Conservation (phyloP, 176 grass and related monocot species). For the Melocanna baccifera region DNA sequence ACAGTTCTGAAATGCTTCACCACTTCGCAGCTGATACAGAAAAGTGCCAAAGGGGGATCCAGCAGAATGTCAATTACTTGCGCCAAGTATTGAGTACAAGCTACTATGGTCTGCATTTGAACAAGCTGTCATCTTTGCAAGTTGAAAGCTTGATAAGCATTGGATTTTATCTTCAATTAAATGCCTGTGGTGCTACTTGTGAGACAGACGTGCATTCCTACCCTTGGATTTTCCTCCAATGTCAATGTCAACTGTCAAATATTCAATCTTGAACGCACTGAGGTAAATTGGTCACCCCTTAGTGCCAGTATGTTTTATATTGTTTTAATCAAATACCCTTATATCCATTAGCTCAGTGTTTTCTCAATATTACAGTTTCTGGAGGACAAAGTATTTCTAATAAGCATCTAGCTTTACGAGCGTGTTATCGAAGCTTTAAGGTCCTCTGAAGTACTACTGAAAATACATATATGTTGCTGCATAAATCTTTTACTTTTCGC, state of each 20-base stretch:
- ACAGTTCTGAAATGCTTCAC: neutral
- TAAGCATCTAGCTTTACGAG: neutral
- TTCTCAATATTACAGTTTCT: neutral
- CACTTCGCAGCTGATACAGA: neutral
- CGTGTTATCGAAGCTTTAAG: neutral
- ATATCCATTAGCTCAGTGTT: too few species aligned
- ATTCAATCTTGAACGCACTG: too few species aligned
- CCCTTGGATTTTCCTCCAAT: too few species aligned
- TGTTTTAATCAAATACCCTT: too few species aligned
- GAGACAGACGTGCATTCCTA: too few species aligned
- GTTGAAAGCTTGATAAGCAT: neutral
- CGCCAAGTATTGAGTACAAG: too few species aligned
- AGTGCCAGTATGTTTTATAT: too few species aligned
- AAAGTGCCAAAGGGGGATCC: neutral
- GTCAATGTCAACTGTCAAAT: too few species aligned
- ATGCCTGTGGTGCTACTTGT: too few species aligned
- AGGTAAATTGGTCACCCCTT: too few species aligned
- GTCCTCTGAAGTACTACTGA: neutral
- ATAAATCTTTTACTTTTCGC: neutral
- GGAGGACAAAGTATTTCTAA: neutral
- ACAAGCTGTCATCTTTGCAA: neutral
- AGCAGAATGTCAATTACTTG: too few species aligned
- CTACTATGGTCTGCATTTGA: conserved; percentile 19
- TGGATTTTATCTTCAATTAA: too few species aligned
- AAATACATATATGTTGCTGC: neutral